A percentile compares a stretch with the other conserved stretches of the same genome.
These are phyloP conservation scores for Xylariaceae sp. DNA, from an alignment of 2,329 filamentous ascomycete species.

Conservation along the genomic window DNA sequence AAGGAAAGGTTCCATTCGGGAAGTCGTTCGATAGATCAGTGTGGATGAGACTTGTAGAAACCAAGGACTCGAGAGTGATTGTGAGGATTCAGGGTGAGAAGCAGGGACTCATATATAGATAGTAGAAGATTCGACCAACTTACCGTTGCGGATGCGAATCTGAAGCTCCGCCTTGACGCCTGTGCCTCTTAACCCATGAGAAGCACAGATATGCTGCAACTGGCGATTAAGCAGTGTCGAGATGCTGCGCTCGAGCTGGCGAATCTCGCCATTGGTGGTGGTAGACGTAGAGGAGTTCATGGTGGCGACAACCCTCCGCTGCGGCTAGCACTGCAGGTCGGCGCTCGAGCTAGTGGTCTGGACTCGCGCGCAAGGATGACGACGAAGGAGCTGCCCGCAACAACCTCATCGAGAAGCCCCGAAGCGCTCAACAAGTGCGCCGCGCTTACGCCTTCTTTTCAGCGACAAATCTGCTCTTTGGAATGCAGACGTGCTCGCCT, in stretches of 20 bases:
- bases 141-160: constrained; percentile 70
- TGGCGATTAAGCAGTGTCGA: constrained; percentile 53
- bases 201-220: constrained; percentile 69
- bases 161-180: constrained; percentile 82
- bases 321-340: not conserved
- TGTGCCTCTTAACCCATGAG: constrained; percentile 63
- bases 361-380: constrained; percentile 22
- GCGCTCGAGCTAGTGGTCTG: constrained; percentile 19
- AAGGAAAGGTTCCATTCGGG: not conserved
- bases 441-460: not conserved
- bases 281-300: constrained; percentile 23
- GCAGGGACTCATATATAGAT: not conserved
- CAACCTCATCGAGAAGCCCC: constrained; percentile 28
- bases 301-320: not conserved
- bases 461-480: not conserved
- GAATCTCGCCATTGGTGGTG: constrained; percentile 36
- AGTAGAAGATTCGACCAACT: constrained; percentile 35
- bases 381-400: constrained; percentile 11
- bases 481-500: too few species aligned
- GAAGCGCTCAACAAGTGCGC: not conserved
- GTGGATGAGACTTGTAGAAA: too few species aligned
- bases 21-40: not conserved
- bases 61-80: too few species aligned
- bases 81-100: not conserved
- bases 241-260: constrained; percentile 41